Base-by-base conservation (phyloP, 1,139 yeast species). In the Geotrichum australiense region DNA sequence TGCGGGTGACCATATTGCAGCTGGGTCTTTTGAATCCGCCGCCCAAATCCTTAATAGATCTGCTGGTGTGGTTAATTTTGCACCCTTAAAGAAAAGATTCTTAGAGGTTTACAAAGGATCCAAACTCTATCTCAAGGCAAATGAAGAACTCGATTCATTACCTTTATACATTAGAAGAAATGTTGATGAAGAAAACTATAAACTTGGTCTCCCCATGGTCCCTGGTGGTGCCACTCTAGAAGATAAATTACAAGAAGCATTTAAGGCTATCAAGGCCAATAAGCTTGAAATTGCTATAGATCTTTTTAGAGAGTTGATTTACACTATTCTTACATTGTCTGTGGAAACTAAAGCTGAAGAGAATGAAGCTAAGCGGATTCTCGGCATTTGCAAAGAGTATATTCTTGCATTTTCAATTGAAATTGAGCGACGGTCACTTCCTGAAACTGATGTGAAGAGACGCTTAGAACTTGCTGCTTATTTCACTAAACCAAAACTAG, bases 21-120 rank as follows among this genome's bases (percentile, higher is more conserved):
- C 96, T 2, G 99, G 99, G 53, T 85, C 94, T 4, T 87, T 89
- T 61, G 97, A 89, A 51, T 85, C 91, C 49, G 98, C 98, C 35
- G 93, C 96, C 28, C 91, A 86, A 53, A 74, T 93, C 58, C 73
- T 93, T 56, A 77, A 82, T 65, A 82, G 93, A 56, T 98, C 93
- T 64, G 71, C 82, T 41, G 98, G 97, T 53, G 75, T 85, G 41
- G 78, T 76, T 29, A 73, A 84, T 53, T 89, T 93, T 61, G 94
- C 79, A 55, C 98, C 98, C 18, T 73, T 93, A 52, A 79, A 91
- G 64, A 59, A 70, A 29, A 73, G 96, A 49, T 93, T 91, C 68
- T 55, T 83, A 60, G 91, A 86, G 54, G 82, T 87, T 21, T 91
- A 83, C 63, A 80, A 79, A 52, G 73, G 94, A 20, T 78, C 85